Evolutionary conservation across 768 basidiomycete species (phyloP).

Genomic region (Pleurotus giganteus): DNA sequence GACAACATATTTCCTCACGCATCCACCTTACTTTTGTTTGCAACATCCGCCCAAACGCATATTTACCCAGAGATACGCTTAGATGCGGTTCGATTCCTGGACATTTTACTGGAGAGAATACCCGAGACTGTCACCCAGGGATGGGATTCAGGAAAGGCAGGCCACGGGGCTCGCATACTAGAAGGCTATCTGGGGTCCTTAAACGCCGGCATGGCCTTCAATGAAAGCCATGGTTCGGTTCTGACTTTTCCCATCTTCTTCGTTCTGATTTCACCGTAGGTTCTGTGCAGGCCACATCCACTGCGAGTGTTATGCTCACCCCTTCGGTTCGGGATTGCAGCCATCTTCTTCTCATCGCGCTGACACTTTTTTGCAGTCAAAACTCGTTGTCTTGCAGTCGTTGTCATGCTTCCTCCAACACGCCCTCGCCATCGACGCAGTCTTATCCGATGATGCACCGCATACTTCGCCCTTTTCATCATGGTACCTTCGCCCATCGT

Average conservation of each 20-base stretch:
- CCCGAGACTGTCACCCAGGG: slow-evolving; percentile 66
- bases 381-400: slow-evolving; percentile 72
- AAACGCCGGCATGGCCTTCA: slow-evolving; percentile 63
- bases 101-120: slow-evolving; percentile 67
- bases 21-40: slow-evolving; percentile 75
- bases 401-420: slow-evolving; percentile 62
- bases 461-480: slow-evolving; percentile 34
- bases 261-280: slow-evolving; percentile 22
- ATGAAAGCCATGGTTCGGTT: slow-evolving; percentile 49
- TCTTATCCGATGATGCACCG: slow-evolving; percentile 15
- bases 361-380: slow-evolving; percentile 51
- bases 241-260: neutral
- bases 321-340: slow-evolving; percentile 46
- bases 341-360: neutral
- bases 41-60: slow-evolving; percentile 87
- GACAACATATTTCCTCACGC: slow-evolving; percentile 73
- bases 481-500: slow-evolving; percentile 68
- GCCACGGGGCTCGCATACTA: slow-evolving; percentile 63
- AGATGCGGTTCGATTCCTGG: slow-evolving; percentile 81
- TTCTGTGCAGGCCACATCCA: slow-evolving; percentile 49
- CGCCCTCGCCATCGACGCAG: slow-evolving; percentile 32
- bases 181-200: slow-evolving; percentile 83
- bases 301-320: slow-evolving; percentile 64
- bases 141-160: slow-evolving; percentile 55
- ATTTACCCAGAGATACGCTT: slow-evolving; percentile 95